Conservation (phyloP, 1,284 basidiomycete genomes). For the Coniophora puteana region DNA sequence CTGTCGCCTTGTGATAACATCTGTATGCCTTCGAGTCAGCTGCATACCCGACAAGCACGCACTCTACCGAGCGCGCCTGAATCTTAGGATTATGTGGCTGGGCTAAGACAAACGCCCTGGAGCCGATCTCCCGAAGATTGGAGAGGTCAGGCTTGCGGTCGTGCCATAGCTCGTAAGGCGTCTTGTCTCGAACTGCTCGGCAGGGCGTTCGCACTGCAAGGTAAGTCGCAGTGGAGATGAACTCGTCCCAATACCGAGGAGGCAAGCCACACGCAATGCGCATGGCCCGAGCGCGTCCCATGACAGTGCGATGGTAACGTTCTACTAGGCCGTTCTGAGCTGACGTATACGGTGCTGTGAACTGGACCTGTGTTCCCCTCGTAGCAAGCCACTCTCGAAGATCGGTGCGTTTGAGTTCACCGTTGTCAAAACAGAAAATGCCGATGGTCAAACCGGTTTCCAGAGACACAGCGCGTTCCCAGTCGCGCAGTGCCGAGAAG, state of each 20-base stretch:
- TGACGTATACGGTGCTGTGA: constrained; percentile 13
- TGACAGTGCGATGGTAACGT: background rate
- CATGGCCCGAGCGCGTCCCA: constrained; percentile 1
- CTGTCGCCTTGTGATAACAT: constrained; percentile 13
- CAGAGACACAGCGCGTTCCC: background rate
- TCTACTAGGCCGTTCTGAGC: constrained; percentile 16
- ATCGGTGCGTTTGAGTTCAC: background rate
- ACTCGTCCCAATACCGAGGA: background rate
- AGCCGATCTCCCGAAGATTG: constrained; percentile 21
- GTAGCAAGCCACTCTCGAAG: constrained; percentile 1
- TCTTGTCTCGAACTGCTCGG: constrained; percentile 5
- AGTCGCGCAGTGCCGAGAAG: background rate
- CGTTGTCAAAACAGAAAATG: background rate
- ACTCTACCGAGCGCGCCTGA: constrained; percentile 16
- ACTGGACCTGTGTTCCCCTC: background rate
- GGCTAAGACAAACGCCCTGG: constrained; percentile 17
- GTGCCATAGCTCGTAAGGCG: constrained; percentile 18
- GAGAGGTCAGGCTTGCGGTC: constrained; percentile 17
- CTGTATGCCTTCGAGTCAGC: constrained; percentile 18
- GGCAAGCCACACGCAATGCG: constrained; percentile 3
- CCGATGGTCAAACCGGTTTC: background rate
- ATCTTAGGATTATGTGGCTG: constrained; percentile 16
- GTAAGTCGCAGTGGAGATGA: too few relatives aligned
- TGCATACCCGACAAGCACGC: constrained; percentile 24
- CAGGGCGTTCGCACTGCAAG: too few relatives aligned